Evolutionary conservation across 2,329 filamentous ascomycete species (phyloP).

Genomic region (Clonostachys rhizophaga): DNA sequence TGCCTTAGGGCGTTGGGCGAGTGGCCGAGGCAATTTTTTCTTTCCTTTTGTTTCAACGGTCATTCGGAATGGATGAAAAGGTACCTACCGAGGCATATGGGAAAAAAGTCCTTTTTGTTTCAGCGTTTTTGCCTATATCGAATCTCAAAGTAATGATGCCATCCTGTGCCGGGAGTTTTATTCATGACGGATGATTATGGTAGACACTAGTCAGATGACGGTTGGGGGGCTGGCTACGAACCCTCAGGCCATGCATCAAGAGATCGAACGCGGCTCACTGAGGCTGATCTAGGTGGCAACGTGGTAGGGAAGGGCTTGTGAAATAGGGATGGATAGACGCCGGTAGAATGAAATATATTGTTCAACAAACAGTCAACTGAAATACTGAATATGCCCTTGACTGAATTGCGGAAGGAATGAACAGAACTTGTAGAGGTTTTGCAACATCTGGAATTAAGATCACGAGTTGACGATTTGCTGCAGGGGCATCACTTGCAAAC

Average conservation of each 20-base stretch:
- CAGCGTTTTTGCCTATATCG: constrained; percentile 14
- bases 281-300: constrained; percentile 7
- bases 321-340: constrained; percentile 24
- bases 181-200: constrained; percentile 18
- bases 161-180: constrained; percentile 9
- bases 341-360: constrained; percentile 25
- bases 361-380: neutral
- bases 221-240: neutral
- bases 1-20: constrained; percentile 1
- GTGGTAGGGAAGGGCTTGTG: constrained; percentile 11
- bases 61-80: constrained; percentile 1
- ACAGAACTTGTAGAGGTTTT: too few relatives aligned
- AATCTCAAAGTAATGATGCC: constrained; percentile 11
- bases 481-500: too few relatives aligned
- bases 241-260: constrained; percentile 2
- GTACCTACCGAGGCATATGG: neutral
- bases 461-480: too few relatives aligned
- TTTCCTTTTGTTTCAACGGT: neutral
- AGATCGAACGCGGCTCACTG: neutral
- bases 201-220: constrained; percentile 3
- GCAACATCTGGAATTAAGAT: too few relatives aligned
- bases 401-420: too few relatives aligned
- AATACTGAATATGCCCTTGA: too few relatives aligned
- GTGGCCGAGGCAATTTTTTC: neutral
- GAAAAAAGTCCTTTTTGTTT: constrained; percentile 12